These are phyloP conservation scores for Amaranthus tricolor DNA, from an alignment of 179 eudicot genomes.

Conservation along the genomic window DNA sequence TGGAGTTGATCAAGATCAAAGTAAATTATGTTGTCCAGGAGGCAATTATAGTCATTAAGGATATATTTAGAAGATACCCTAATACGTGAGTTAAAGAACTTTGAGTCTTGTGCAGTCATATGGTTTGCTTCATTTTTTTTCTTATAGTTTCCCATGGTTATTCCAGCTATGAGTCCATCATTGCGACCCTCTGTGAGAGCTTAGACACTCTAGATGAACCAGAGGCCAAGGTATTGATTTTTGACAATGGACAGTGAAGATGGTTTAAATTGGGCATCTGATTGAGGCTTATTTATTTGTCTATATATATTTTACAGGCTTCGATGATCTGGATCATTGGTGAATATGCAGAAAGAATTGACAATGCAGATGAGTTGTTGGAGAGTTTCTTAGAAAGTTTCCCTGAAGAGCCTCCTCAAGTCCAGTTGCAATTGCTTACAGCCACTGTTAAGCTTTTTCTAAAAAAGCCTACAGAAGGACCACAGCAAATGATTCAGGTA, in stretches of 20 bases:
- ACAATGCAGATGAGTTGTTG: slow-evolving; percentile 97
- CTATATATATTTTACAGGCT: slow-evolving; percentile 46
- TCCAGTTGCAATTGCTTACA: slow-evolving; percentile 91
- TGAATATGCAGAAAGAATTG: slow-evolving; percentile 99
- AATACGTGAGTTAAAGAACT: slow-evolving; percentile 63
- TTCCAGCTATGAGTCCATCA: slow-evolving; percentile 90
- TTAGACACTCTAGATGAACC: slow-evolving; percentile 98
- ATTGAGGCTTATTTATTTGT: slow-evolving; percentile 15
- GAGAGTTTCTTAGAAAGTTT: slow-evolving; percentile 93
- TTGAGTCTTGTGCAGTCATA: not conserved
- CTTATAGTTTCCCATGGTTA: slow-evolving; percentile 19
- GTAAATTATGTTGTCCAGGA: slow-evolving; percentile 99
- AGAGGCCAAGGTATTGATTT: slow-evolving; percentile 78
- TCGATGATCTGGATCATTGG: slow-evolving; percentile 99
- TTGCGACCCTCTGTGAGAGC: slow-evolving; percentile 99
- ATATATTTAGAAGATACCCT: slow-evolving; percentile 97
- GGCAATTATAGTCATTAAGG: slow-evolving; percentile 97
- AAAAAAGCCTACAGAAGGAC: slow-evolving; percentile 99
- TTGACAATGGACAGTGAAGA: slow-evolving; percentile 3
- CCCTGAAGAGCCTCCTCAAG: slow-evolving; percentile 98
- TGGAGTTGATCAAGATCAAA: slow-evolving; percentile 97
- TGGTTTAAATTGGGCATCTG: not conserved
- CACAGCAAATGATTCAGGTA: slow-evolving; percentile 99
- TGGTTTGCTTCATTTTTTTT: not conserved
- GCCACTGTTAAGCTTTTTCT: slow-evolving; percentile 97